Percentiles rank a stretch among this genome's conserved stretches.
Evolutionary conservation across 257 asterid genomes (phyloP).

Genomic region (Datura wrightii): DNA sequence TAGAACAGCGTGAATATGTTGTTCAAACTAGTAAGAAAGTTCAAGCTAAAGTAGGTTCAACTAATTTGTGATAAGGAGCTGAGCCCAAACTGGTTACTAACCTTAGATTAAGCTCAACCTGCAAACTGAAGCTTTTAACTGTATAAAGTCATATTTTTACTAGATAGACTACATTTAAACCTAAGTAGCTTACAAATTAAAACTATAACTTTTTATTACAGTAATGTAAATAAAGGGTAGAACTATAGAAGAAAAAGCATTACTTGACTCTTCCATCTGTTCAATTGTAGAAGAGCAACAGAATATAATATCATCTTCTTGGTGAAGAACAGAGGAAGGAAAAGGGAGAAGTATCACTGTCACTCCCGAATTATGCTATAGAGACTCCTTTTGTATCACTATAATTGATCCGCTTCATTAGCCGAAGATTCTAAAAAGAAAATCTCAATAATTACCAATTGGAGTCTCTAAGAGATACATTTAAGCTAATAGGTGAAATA

Average conservation of each 20-base stretch:
- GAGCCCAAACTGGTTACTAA: neutral
- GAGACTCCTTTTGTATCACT: neutral
- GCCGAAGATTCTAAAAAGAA: neutral
- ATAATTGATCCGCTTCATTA: neutral
- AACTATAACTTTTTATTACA: no score
- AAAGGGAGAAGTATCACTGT: neutral
- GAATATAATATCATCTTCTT: no score
- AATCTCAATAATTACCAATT: neutral
- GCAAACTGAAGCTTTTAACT: neutral
- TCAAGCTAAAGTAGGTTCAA: neutral
- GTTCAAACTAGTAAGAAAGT: neutral
- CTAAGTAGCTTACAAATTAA: no score
- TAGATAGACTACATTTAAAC: neutral
- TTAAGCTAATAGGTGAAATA: neutral
- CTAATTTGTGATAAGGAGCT: neutral
- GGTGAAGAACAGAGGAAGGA: no score
- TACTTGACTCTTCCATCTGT: no score
- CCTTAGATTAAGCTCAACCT: neutral
- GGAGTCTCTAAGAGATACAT: slow-evolving; percentile 4
- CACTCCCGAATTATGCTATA: neutral
- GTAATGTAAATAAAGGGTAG: no score
- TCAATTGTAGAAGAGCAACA: no score
- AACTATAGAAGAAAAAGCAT: no score
- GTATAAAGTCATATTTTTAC: neutral
- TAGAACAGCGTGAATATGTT: neutral